Conservation (phyloP, 2,329 filamentous ascomycete genomes). For the Aspergillus sp. region DNA sequence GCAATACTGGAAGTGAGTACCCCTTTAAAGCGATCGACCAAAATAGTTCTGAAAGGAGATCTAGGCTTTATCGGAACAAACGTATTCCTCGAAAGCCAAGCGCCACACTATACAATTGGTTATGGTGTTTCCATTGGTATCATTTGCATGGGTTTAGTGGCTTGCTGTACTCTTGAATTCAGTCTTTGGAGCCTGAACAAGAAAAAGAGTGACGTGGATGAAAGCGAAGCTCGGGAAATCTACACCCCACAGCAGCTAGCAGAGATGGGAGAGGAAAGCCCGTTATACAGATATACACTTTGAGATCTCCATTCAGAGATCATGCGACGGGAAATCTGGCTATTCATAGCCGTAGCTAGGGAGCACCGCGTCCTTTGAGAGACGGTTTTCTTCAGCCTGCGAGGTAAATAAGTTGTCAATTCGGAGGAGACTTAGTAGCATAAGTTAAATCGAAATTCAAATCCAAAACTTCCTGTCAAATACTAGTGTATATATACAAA, state of each 20-base stretch:
- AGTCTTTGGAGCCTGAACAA: not conserved
- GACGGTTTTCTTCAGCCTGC: too few relatives aligned
- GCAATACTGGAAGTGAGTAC: not conserved
- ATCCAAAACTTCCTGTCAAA: too few relatives aligned
- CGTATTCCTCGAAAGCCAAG: not conserved
- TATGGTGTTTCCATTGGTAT: not conserved
- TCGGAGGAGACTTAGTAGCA: too few relatives aligned
- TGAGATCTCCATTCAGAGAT: not conserved
- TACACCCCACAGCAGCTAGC: not conserved
- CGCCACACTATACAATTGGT: not conserved
- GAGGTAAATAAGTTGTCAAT: too few relatives aligned
- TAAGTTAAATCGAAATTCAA: too few relatives aligned
- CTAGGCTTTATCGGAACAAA: not conserved
- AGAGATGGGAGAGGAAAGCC: not conserved
- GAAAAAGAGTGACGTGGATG: not conserved
- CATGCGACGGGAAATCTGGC: too few relatives aligned
- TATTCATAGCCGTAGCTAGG: too few relatives aligned
- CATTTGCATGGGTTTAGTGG: not conserved
- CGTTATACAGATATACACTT: not conserved
- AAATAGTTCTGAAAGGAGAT: not conserved
- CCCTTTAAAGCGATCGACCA: not conserved
- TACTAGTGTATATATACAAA: too few relatives aligned
- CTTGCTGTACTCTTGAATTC: not conserved
- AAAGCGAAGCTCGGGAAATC: not conserved
- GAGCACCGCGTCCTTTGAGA: too few relatives aligned